Evolutionary conservation across 306 rosid genomes (phyloP).

Genomic region (Senna tora): DNA sequence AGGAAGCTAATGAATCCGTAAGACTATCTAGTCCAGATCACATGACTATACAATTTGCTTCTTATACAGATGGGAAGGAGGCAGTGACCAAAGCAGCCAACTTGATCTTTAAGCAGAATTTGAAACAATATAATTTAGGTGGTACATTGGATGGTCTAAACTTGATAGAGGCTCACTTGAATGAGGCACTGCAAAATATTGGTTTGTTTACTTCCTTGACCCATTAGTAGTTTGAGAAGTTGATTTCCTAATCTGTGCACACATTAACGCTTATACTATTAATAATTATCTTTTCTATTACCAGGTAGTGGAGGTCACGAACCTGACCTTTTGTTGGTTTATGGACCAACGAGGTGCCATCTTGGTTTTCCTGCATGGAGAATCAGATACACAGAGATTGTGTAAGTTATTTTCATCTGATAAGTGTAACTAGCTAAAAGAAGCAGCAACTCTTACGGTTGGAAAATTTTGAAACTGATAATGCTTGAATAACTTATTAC

Average conservation of each 20-base stretch:
- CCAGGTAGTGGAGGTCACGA: constrained; percentile 76
- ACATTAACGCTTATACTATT: constrained; percentile 25
- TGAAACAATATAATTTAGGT: constrained; percentile 47
- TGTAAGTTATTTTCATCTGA: constrained; percentile 57
- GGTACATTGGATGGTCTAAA: constrained; percentile 45
- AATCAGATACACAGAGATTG: constrained; percentile 80
- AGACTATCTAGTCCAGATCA: constrained; percentile 38
- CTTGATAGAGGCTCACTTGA: constrained; percentile 62
- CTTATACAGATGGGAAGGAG: constrained; percentile 78
- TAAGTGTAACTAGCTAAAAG: constrained; percentile 34
- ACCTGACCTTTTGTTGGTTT: constrained; percentile 84
- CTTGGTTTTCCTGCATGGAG: constrained; percentile 97
- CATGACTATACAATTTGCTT: constrained; percentile 69
- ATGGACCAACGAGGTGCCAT: constrained; percentile 92
- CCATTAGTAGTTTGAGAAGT: constrained; percentile 36
- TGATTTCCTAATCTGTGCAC: constrained; percentile 20
- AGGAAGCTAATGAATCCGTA: constrained; percentile 55
- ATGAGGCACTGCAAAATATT: constrained; percentile 68
- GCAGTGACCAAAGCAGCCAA: constrained; percentile 79
- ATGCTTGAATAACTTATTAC: constrained; percentile 29
- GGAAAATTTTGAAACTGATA: not conserved
- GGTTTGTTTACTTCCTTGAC: constrained; percentile 56
- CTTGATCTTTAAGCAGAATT: constrained; percentile 59
- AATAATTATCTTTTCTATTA: constrained; percentile 27
- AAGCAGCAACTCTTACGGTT: constrained; percentile 21